Conservation (phyloP, 345 rosid species). For the Melastoma malabathricum region DNA sequence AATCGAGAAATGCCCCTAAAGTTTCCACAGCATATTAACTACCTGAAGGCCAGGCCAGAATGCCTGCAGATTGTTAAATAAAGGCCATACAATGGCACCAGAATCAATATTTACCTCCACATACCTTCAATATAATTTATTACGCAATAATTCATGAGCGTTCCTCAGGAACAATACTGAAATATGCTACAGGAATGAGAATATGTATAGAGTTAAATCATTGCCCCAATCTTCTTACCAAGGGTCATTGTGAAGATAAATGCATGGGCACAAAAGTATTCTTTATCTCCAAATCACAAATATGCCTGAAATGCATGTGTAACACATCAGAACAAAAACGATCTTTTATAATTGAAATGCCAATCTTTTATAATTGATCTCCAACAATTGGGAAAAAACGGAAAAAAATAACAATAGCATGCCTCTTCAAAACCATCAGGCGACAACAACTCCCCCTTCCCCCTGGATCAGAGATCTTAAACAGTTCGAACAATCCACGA, state of each 20-base stretch:
- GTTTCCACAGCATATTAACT: background rate
- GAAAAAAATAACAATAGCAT: too few species aligned
- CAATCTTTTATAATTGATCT: too few species aligned
- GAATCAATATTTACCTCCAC: conserved; percentile 99
- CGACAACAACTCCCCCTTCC: too few species aligned
- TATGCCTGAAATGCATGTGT: conserved; percentile 57
- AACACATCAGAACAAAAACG: background rate
- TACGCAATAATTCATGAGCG: background rate
- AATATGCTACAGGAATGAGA: conserved; percentile 4
- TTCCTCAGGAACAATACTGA: background rate
- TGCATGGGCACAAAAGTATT: conserved; percentile 79
- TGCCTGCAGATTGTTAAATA: conserved; percentile 96
- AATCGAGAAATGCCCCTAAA: too few species aligned
- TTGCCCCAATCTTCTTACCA: conserved; percentile 49
- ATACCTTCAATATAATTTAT: conserved; percentile 43
- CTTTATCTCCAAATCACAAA: conserved; percentile 88
- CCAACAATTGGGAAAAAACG: too few species aligned
- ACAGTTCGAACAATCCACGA: too few species aligned
- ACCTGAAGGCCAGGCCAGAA: conserved; percentile 99
- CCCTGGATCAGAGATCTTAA: too few species aligned
- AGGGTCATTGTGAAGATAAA: conserved; percentile 82
- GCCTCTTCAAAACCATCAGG: too few species aligned
- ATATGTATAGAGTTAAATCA: conserved; percentile 13
- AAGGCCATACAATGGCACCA: conserved; percentile 88
- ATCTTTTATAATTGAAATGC: too few species aligned